phyloP scores from a whole-genome alignment of 176 grass and related monocot species.

The sorghum (Sorghum bicolor) region Sorghum_bicolor_NCBIv3 NC_012878.2:52933501-52934000 shows the following conservation, averaged over 20 bases:
- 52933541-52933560: background rate
- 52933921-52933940: background rate
- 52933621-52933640: background rate
- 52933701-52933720: background rate
- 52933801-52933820: slow-evolving; percentile 21
- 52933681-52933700: background rate
- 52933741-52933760: slow-evolving; percentile 22
- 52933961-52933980: background rate
- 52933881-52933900: background rate
- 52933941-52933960: background rate
- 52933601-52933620: background rate
- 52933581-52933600: background rate
- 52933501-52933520: background rate
- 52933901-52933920: background rate
- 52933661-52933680: background rate
- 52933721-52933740: slow-evolving; percentile 21
- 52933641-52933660: background rate
- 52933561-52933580: background rate
- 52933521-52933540: background rate
- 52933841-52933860: background rate
- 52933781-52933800: slow-evolving; percentile 22
- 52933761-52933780: slow-evolving; percentile 30
- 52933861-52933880: background rate
- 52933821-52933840: slow-evolving; percentile 4
- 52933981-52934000: background rate